Conservation (phyloP, 2,329 filamentous ascomycete genomes). For the Laburnicola sp. region DNA sequence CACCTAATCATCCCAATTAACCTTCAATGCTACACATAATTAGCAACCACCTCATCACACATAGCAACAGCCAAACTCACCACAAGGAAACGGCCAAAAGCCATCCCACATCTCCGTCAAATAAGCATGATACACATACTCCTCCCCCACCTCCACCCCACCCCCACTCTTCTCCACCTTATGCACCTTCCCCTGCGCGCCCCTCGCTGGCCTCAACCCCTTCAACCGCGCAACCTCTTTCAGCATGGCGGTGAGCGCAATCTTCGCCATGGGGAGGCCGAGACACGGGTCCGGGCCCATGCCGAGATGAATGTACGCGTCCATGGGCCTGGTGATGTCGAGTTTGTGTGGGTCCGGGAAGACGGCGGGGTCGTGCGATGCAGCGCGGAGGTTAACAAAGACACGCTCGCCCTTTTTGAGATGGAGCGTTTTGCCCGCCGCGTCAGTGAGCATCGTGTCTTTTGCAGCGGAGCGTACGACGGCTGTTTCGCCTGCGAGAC, state of each 20-base stretch:
- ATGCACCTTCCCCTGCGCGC: slow-evolving; percentile 47
- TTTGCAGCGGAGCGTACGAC: slow-evolving; percentile 45
- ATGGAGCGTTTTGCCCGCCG: slow-evolving; percentile 29
- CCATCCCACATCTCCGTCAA: slow-evolving; percentile 54
- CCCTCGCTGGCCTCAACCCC: slow-evolving; percentile 45
- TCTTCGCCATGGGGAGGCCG: slow-evolving; percentile 48
- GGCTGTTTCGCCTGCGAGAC: slow-evolving; percentile 50
- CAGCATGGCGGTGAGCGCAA: slow-evolving; percentile 52
- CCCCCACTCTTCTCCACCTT: slow-evolving; percentile 46
- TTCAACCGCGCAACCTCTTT: slow-evolving; percentile 48
- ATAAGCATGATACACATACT: slow-evolving; percentile 48
- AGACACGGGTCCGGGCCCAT: slow-evolving; percentile 50
- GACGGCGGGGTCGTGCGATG: slow-evolving; percentile 44
- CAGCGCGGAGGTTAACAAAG: slow-evolving; percentile 50
- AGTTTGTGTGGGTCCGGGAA: slow-evolving; percentile 50
- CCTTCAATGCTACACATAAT: slow-evolving; percentile 27
- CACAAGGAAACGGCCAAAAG: slow-evolving; percentile 52
- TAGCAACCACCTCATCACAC: neutral
- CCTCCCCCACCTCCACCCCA: slow-evolving; percentile 22
- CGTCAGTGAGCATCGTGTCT: slow-evolving; percentile 40
- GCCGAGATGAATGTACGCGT: slow-evolving; percentile 51
- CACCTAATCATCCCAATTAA: slow-evolving; percentile 32
- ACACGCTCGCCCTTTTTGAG: slow-evolving; percentile 46
- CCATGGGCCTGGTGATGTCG: slow-evolving; percentile 44
- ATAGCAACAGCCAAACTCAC: slow-evolving; percentile 41